Base-by-base conservation (phyloP, 129 eudicot genomes). In the Arctium lappa region DNA sequence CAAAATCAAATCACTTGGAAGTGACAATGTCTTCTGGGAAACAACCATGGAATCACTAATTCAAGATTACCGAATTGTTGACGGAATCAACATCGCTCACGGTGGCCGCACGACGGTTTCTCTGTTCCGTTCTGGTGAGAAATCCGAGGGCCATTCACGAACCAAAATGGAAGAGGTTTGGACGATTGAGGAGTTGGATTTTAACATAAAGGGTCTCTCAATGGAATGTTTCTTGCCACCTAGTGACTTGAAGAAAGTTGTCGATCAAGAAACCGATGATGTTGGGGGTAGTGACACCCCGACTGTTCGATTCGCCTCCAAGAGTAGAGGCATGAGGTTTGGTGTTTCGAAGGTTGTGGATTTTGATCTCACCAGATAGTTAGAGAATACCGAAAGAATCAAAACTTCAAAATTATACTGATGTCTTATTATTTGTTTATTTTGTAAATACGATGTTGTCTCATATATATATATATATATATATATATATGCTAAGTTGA, bases 131-230 rank as follows among this genome's bases (percentile, higher is more conserved):
- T 94, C 80, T 22, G 98, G 94, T 0, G 96, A 94, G 60, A 84
- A 89, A 74, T 66, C 84, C 0, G 91, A 92, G 40, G 74, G 86
- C 62, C 93, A 89, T 37, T 89, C 94, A 1, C 82, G 92, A 71
- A 94, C 98, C 0, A 83, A 89, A 42, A 92, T 94, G 97, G 98
- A 94, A 66, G 98, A 92, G 86, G 81, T 87, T 77, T 94, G 98
- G 98, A 77, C 82, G 0, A 92, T 95, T 37, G 98, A 91, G 30
- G 98, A 95, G 68, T 91, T 95, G n/a, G 98, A 87, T 81, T 95
- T 92, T 76, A 95, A 95, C 85, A 83, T 92, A 15, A 89, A 87
- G 79, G 98, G 98, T 9, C 81, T 94, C 34, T 87, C 97, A 3
- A 87, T 50, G 84, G 94, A 95, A 16, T 91, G 92, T 76, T 95